These are phyloP conservation scores for Prunus padus DNA, from an alignment of 306 rosid species.

Conservation along the genomic window DNA sequence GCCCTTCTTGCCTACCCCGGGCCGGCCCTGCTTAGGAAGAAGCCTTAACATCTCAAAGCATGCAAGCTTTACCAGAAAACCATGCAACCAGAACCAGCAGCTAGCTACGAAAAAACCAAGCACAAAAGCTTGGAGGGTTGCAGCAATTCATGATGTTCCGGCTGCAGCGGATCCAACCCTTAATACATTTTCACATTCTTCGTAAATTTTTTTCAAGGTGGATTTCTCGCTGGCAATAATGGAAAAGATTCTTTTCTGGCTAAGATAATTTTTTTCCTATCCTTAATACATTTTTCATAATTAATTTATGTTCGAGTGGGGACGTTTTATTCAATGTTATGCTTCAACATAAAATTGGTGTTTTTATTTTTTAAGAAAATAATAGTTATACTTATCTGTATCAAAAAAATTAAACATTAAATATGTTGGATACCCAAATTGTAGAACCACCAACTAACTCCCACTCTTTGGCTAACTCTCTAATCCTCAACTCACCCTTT, in stretches of 20 bases:
- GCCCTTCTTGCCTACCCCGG: too few species aligned
- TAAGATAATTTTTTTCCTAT: constrained; percentile 8
- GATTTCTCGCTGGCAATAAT: constrained; percentile 98
- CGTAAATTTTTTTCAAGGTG: constrained; percentile 49
- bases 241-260: constrained; percentile 90
- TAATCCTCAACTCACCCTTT: too few species aligned
- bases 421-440: too few species aligned
- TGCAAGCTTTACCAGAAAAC: neutral
- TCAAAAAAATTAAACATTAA: too few species aligned
- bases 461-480: too few species aligned
- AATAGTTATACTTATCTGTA: too few species aligned
- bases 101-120: constrained; percentile 15
- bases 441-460: too few species aligned
- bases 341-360: neutral
- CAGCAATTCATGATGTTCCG: constrained; percentile 25
- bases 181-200: too few species aligned
- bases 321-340: neutral
- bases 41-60: neutral
- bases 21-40: too few species aligned
- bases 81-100: too few species aligned
- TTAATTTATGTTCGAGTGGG: neutral
- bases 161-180: constrained; percentile 19
- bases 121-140: constrained; percentile 14
- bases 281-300: neutral
- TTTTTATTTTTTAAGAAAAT: too few species aligned